Base-by-base conservation (phyloP, 257 asterid genomes). In the Ligustrum vulgare region DNA sequence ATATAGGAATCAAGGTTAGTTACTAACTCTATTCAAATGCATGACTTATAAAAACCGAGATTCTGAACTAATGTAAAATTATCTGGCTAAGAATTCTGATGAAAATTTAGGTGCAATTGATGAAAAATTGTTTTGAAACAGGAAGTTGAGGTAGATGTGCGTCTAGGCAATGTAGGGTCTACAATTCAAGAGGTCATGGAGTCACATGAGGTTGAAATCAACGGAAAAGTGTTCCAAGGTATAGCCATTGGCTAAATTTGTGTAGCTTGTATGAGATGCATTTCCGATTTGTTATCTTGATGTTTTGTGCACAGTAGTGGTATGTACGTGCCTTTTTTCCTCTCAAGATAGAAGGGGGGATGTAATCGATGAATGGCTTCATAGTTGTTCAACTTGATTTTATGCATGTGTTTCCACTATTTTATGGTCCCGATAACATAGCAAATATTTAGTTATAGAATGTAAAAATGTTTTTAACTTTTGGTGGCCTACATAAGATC, bases 141-240 rank as follows among this genome's bases (percentile, higher is more conserved):
- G n/a, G n/a, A n/a, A n/a, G n/a, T n/a, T n/a, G n/a, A n/a, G n/a
- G n/a, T n/a, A n/a, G n/a, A n/a, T n/a, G n/a, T n/a, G n/a, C n/a
- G n/a, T n/a, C n/a, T n/a, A n/a, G n/a, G n/a, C n/a, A n/a, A n/a
- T n/a, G n/a, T n/a, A n/a, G n/a, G n/a, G n/a, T n/a, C n/a, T n/a
- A n/a, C n/a, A n/a, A n/a, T n/a, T n/a, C n/a, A n/a, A n/a, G n/a
- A n/a, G n/a, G n/a, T n/a, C n/a, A n/a, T n/a, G n/a, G n/a, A n/a
- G n/a, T n/a, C n/a, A n/a, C n/a, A n/a, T n/a, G n/a, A n/a, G n/a
- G n/a, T n/a, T n/a, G n/a, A n/a, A n/a, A n/a, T n/a, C n/a, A n/a
- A n/a, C n/a, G 99, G 99, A 49, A 95, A 95, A 84, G 87, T 85
- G 72, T 95, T 80, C 84, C 99, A 90, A 88, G 98, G 98, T 94